Evolutionary conservation across 805 yeast genomes (phyloP), one percentile per base, ranked within the genome.

Genomic region (Monosporozyma aerobia): DNA sequence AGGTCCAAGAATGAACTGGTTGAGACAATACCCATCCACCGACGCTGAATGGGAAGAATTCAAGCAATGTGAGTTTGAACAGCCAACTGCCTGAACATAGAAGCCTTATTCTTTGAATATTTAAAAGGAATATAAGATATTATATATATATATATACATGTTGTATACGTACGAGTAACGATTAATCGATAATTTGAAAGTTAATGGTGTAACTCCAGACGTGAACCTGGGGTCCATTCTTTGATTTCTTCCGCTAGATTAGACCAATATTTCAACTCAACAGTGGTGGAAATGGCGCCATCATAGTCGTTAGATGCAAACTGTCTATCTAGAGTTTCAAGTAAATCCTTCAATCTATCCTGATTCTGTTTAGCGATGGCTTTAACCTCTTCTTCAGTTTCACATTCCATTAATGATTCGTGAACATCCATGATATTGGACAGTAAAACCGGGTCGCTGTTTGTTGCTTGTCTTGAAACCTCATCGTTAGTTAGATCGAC

Each of bases 1-100:
- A 48, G 99, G 99, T 0, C 90, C 95, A n/a, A 78, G 98, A 60
- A 94, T 94, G 98, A 79, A 78, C 62, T 94, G 99, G 99, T 75
- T 92, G 56, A 80, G 98, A 60, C 82, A 81, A 66, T 74, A 78
- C 57, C 98, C 98, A 3, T 71, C 72, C 45, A 77, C 81, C 3
- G 76, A 71, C 19, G 80, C 74, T 44, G 90, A 86, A 61, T 69
- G 78, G 59, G 76, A 72, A 50, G 95, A 87, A 62, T 81, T 74
- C 57, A 76, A 79, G 5, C 70, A 69, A 39, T 86, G 94, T 63
- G 88, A 85, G 64, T 83, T 78, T 59, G 76, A 72, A 43, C 65
- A 81, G 23, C 86, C 87, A 61, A 40, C 46, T 10, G 37, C 32
- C 7, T 43, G 39, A 41, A 43, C 5, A 23, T 23, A 16, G 23